Evolutionary conservation across 257 asterid genomes (phyloP).

Genomic region (Solanum infundibuliforme): DNA sequence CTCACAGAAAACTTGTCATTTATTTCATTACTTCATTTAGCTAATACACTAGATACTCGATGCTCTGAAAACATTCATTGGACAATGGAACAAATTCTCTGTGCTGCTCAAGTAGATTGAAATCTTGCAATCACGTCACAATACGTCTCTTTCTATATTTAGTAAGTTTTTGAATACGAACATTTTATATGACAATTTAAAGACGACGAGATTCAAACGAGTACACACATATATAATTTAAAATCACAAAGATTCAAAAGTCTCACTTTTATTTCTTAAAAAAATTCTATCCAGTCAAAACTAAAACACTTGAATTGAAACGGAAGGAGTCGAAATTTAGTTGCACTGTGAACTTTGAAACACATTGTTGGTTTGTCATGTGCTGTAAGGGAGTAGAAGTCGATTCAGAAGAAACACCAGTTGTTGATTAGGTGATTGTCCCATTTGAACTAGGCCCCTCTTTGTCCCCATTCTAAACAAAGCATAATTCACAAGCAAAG

Average conservation of each 20-base stretch:
- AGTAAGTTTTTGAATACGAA: too few relatives aligned
- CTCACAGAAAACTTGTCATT: neutral
- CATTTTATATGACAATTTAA: neutral
- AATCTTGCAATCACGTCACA: neutral
- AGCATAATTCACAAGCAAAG: slow-evolving; percentile 6
- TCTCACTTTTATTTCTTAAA: neutral
- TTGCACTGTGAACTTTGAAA: neutral
- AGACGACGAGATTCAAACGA: neutral
- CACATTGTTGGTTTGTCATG: neutral
- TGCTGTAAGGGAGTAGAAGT: neutral
- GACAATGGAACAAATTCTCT: neutral
- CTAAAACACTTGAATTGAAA: neutral
- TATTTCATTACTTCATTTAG: neutral
- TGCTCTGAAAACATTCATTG: neutral
- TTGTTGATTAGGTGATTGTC: neutral
- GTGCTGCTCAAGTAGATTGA: neutral
- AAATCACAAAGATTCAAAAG: neutral
- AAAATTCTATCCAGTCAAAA: neutral
- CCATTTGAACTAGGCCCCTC: neutral
- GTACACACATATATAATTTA: neutral
- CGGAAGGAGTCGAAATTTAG: neutral
- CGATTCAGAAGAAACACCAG: neutral
- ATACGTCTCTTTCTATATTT: neutral
- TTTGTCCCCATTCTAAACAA: slow-evolving; percentile 3
- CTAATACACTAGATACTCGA: neutral